Base-by-base conservation (phyloP, 352 stramenopile species). In the Phytophthora europaea region DNA sequence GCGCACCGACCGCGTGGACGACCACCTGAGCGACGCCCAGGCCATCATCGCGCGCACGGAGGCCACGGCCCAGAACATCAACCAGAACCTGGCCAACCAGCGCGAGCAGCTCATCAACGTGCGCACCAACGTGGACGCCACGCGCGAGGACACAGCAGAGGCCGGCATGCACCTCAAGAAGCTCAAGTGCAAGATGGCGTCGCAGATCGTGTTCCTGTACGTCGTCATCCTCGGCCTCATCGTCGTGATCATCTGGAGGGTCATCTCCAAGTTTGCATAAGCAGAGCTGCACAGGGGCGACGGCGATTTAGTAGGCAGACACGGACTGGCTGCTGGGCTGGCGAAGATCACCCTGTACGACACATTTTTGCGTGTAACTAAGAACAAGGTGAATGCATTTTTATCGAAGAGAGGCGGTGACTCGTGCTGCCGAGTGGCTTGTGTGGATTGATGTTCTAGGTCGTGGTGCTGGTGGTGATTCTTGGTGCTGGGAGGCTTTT, bases 171-270 rank as follows among this genome's bases (percentile, higher is more conserved):
- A 96, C 75, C 65, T 96, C 33, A 84, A 81, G 59, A 96, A 89
- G 56, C 86, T 95, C 62, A 91, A 91, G 77, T 91, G 86, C 68
- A 96, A 96, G 81, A 86, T 86, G 72, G 76, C 85, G 23, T 85
- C 79, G 57, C 85, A 94, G 75, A 93, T 96, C 72, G 15, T 91
- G 45, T 73, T 88, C 50, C 73, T 96, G 20, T 96, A 94, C 76
- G 76, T 93, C 70, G 82, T 96, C 67, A 92, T 96, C 63, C 73
- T 94, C 48, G 86, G 83, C 1, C 80, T 96, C 52, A 65, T 78
- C 38, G 79, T 91, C 10, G 72, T 89, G 61, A 95, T 95, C 75
- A 82, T 94, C 73, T 92, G 81, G 80, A 80, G 77, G 57, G 67
- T 88, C 65, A 89, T 94, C 70, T 76, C 72, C 69, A 93, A 89